A percentile compares a stretch with the other conserved stretches of the same genome.
Conservation (phyloP, 2,329 filamentous ascomycete genomes). For the Xylariaceae sp. region DNA sequence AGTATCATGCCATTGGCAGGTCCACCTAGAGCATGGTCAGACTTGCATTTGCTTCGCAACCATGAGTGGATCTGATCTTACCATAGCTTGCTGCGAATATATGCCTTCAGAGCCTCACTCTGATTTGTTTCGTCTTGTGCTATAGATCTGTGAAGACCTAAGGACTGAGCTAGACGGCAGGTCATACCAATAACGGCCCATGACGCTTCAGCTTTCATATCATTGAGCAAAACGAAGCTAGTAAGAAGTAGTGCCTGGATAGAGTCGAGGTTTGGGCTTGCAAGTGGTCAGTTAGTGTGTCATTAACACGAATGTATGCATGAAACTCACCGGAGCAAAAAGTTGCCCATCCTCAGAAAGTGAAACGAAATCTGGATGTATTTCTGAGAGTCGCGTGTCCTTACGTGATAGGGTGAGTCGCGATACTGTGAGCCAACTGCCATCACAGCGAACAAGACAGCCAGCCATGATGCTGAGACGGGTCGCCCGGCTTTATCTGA, state of each 20-base stretch:
- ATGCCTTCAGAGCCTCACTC: conserved; percentile 48
- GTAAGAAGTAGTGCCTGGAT: conserved; percentile 60
- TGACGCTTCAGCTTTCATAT: conserved; percentile 65
- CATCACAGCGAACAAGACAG: conserved; percentile 59
- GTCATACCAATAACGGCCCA: conserved; percentile 61
- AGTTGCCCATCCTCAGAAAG: conserved; percentile 59
- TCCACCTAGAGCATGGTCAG: conserved; percentile 41
- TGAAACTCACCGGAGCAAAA: conserved; percentile 47
- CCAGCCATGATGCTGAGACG: conserved; percentile 60
- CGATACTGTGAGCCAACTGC: conserved; percentile 63
- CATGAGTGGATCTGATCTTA: conserved; percentile 28
- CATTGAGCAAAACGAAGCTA: conserved; percentile 59
- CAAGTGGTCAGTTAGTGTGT: conserved; percentile 2
- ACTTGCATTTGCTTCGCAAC: not conserved
- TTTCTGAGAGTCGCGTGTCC: conserved; percentile 54
- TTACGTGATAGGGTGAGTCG: conserved; percentile 57
- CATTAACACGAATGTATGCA: too few species aligned
- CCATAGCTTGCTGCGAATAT: conserved; percentile 53
- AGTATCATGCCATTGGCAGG: conserved; percentile 62
- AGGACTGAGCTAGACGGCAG: conserved; percentile 59
- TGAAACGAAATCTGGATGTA: conserved; percentile 62
- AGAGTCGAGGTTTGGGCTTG: conserved; percentile 58
- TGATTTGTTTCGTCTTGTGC: conserved; percentile 42
- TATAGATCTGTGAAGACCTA: conserved; percentile 53
- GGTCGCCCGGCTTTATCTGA: conserved; percentile 43